Evolutionary conservation across 2,329 filamentous ascomycete genomes (phyloP).

Genomic region (Aspergillus aculeatus): DNA sequence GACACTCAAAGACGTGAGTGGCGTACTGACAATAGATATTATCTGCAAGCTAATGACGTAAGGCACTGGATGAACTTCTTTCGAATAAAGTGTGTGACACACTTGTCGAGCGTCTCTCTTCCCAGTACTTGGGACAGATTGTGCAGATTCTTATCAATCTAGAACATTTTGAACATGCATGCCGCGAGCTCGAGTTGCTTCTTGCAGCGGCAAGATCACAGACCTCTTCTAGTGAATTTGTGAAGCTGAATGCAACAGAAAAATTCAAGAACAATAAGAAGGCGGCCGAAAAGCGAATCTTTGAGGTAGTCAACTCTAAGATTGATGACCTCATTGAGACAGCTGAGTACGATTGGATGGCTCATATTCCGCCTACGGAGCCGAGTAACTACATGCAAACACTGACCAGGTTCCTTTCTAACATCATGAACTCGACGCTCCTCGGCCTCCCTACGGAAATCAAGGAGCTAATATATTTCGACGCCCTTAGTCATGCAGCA

Average conservation of each 20-base stretch:
- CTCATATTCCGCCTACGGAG: conserved; percentile 62
- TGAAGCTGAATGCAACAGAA: conserved; percentile 78
- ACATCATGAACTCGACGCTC: conserved; percentile 94
- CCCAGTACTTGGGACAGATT: conserved; percentile 94
- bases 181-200: conserved; percentile 81
- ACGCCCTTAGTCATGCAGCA: conserved; percentile 86
- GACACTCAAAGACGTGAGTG: conserved; percentile 70
- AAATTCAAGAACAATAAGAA: conserved; percentile 90
- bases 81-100: conserved; percentile 88
- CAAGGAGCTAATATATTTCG: conserved; percentile 97
- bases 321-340: conserved; percentile 97
- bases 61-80: conserved; percentile 93
- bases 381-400: conserved; percentile 95
- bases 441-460: conserved; percentile 92
- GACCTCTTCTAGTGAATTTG: conserved; percentile 71
- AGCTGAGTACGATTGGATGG: conserved; percentile 90
- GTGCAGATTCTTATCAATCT: conserved; percentile 98
- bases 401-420: conserved; percentile 84
- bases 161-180: conserved; percentile 94
- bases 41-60: conserved; percentile 15
- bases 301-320: conserved; percentile 97
- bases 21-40: not conserved
- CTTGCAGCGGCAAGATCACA: conserved; percentile 82
- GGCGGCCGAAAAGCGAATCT: conserved; percentile 93
- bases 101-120: conserved; percentile 81